Conservation (phyloP, 768 basidiomycete species). For the Tricholoma furcatifolium region DNA sequence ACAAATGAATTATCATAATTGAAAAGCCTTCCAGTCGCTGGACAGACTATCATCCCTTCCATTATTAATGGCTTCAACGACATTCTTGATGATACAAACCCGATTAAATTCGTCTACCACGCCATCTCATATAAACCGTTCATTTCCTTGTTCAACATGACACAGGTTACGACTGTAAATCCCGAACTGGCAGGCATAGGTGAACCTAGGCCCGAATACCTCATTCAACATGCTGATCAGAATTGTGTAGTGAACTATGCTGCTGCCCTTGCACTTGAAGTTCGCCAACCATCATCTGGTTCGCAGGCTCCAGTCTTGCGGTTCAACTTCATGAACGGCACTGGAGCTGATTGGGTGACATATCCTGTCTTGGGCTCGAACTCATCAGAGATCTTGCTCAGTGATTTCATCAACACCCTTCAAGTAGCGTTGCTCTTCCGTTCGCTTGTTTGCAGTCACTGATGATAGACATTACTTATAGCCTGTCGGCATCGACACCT, state of each 20-base stretch:
- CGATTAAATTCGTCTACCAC: slow-evolving; percentile 56
- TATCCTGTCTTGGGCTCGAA: slow-evolving; percentile 43
- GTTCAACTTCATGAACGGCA: slow-evolving; percentile 73
- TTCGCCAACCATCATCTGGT: slow-evolving; percentile 46
- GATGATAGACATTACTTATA: slow-evolving; percentile 21
- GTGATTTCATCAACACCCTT: slow-evolving; percentile 43
- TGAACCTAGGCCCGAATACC: slow-evolving; percentile 21
- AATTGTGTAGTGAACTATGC: slow-evolving; percentile 56
- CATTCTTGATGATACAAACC: slow-evolving; percentile 49
- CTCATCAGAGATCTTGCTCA: slow-evolving; percentile 50
- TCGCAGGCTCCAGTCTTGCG: slow-evolving; percentile 52
- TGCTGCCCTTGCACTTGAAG: slow-evolving; percentile 55
- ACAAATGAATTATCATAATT: not conserved
- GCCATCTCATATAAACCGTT: slow-evolving; percentile 78
- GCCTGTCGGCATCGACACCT: slow-evolving; percentile 50
- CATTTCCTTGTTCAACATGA: slow-evolving; percentile 77
- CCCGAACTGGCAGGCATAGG: slow-evolving; percentile 60
- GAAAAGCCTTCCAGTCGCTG: slow-evolving; percentile 54
- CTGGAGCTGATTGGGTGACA: slow-evolving; percentile 40
- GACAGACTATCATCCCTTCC: slow-evolving; percentile 59
- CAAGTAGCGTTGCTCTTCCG: slow-evolving; percentile 21
- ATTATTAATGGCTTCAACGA: slow-evolving; percentile 52
- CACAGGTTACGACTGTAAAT: slow-evolving; percentile 47
- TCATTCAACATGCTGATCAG: not conserved
- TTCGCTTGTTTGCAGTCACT: not conserved